Conservation (phyloP, 257 asterid species). For the Petrea volubilis region DNA sequence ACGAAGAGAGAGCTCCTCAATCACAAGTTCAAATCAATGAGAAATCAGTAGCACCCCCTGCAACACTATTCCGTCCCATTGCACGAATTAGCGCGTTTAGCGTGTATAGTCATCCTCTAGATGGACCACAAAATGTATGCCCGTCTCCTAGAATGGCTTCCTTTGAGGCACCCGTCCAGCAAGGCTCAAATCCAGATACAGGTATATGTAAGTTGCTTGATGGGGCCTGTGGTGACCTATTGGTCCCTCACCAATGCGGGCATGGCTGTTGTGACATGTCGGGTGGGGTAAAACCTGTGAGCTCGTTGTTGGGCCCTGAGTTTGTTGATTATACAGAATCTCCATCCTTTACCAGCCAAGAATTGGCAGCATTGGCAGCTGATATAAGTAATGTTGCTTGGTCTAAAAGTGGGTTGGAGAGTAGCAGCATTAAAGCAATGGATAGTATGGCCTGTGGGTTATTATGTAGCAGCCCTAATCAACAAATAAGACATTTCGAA, state of each 20-base stretch:
- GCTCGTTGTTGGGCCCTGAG: slow-evolving; percentile 73
- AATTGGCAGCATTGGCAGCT: slow-evolving; percentile 81
- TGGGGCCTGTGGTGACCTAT: slow-evolving; percentile 42
- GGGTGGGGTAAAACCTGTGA: slow-evolving; percentile 8
- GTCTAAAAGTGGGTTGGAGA: slow-evolving; percentile 76
- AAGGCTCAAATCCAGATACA: slow-evolving; percentile 33
- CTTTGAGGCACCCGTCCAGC: slow-evolving; percentile 28
- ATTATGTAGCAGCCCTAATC: too few species aligned
- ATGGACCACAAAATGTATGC: slow-evolving; percentile 42
- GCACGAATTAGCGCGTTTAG: slow-evolving; percentile 71
- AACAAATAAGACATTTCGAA: too few species aligned
- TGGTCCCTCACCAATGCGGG: slow-evolving; percentile 77
- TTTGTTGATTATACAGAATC: slow-evolving; percentile 67
- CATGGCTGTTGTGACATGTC: slow-evolving; percentile 69
- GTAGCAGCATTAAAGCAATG: slow-evolving; percentile 34
- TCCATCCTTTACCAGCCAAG: slow-evolving; percentile 62
- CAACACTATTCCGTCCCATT: slow-evolving; percentile 56
- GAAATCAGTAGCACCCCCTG: slow-evolving; percentile 32
- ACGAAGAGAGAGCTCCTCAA: slow-evolving; percentile 34
- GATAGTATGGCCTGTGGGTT: too few species aligned
- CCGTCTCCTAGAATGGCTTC: slow-evolving; percentile 37
- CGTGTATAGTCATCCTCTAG: slow-evolving; percentile 39
- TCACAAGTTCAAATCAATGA: slow-evolving; percentile 34
- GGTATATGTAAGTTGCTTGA: slow-evolving; percentile 48
- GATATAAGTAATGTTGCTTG: slow-evolving; percentile 91